Conservation (phyloP, 2,329 filamentous ascomycete genomes). For the Colletotrichum tabaci region DNA sequence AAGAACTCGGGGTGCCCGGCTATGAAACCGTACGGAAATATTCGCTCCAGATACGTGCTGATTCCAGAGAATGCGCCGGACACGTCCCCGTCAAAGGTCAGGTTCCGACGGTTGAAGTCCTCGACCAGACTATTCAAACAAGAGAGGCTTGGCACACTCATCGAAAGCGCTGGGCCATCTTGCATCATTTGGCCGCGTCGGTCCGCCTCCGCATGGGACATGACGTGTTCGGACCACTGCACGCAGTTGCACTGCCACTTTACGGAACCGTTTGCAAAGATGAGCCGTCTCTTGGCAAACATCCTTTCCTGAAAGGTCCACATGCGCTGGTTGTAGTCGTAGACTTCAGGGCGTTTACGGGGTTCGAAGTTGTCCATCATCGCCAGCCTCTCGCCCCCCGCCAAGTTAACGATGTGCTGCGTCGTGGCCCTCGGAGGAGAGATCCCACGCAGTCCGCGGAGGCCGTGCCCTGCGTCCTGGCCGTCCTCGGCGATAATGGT, state of each 20-base stretch:
- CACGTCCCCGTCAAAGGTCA: neutral
- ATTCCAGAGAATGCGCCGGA: neutral
- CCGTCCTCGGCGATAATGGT: too few relatives aligned
- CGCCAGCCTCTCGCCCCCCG: too few relatives aligned
- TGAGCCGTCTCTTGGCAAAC: neutral
- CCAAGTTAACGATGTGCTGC: too few relatives aligned
- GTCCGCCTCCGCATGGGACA: neutral
- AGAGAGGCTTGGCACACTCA: neutral
- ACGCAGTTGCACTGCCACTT: neutral
- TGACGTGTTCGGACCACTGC: neutral
- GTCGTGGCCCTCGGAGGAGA: too few relatives aligned
- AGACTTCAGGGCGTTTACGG: too few relatives aligned
- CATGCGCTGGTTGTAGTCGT: neutral
- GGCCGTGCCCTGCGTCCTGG: too few relatives aligned
- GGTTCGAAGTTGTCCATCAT: too few relatives aligned
- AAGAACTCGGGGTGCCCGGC: neutral
- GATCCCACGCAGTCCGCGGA: too few relatives aligned
- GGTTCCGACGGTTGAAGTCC: neutral
- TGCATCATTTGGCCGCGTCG: neutral
- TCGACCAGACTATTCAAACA: neutral
- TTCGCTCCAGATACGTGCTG: neutral
- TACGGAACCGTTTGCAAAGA: neutral
- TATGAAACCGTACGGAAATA: neutral
- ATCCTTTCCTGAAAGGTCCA: neutral
- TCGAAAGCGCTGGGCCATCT: neutral